A percentile compares a stretch with the other conserved stretches of the same genome.
phyloP scores from a whole-genome alignment of 1,284 basidiomycete species.

The Rhodotorula sp. region DNA sequence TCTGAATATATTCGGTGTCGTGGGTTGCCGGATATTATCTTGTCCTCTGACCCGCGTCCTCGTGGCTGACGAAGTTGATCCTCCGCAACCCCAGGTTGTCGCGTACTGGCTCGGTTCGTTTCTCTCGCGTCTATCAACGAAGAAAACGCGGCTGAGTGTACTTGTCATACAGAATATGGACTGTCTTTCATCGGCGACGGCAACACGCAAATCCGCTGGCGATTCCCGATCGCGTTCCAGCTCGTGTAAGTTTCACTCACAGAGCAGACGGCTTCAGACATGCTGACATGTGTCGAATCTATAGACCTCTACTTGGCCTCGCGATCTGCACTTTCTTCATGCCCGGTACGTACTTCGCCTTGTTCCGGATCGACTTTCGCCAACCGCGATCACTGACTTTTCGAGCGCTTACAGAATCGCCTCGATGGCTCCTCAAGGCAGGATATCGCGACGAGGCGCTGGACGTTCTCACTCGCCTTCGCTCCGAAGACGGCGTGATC shows the following conservation, averaged over 20 bases:
- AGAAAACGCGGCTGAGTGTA: not conserved
- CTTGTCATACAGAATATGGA: not conserved
- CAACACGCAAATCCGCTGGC: conserved; percentile 5
- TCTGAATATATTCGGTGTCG: not conserved
- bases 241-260: not conserved
- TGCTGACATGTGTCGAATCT: too few species aligned
- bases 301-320: conserved; percentile 5
- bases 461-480: conserved; percentile 1
- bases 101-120: conserved; percentile 5
- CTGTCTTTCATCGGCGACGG: conserved; percentile 9
- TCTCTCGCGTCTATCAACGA: not conserved
- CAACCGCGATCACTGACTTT: not conserved
- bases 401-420: not conserved
- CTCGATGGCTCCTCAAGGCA: conserved; percentile 13
- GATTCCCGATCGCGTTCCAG: conserved; percentile 7
- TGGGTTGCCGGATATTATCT: not conserved
- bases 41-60: too few species aligned
- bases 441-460: conserved; percentile 4
- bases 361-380: too few species aligned
- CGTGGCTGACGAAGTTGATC: too few species aligned
- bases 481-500: conserved; percentile 1
- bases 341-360: not conserved
- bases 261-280: too few species aligned
- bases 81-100: not conserved
- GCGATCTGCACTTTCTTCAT: conserved; percentile 4